Conservation (phyloP, 108 stramenopile species). For the Chaetoceros muelleri region DNA sequence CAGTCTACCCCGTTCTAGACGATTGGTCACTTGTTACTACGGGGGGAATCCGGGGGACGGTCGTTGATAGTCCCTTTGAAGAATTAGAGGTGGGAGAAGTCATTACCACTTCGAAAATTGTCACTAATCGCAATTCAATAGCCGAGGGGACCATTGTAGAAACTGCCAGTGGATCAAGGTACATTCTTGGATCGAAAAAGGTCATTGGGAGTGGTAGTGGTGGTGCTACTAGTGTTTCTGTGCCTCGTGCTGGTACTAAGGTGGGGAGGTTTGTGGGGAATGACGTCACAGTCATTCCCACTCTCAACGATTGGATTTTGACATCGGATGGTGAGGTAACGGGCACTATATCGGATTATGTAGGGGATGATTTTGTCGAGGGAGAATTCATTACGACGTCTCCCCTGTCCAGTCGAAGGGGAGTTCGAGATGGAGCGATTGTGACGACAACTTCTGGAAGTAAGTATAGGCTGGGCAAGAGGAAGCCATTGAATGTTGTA, state of each 20-base stretch:
- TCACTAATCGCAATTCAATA: neutral
- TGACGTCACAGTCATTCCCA: too few relatives aligned
- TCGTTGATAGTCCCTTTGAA: neutral
- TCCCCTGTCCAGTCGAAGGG: constrained; percentile 29
- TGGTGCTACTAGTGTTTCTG: neutral
- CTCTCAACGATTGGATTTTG: constrained; percentile 59
- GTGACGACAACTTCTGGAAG: constrained; percentile 63
- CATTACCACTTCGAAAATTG: neutral
- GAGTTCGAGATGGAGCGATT: constrained; percentile 23
- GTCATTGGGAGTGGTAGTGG: neutral
- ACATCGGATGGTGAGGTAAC: constrained; percentile 42
- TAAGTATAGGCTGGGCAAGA: constrained; percentile 49
- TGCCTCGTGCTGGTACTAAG: too few relatives aligned
- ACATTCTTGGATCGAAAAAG: neutral
- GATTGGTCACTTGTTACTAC: neutral
- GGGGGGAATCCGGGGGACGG: neutral
- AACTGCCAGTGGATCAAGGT: neutral
- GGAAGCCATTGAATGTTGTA: too few relatives aligned
- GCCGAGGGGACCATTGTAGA: neutral
- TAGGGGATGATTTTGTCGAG: constrained; percentile 37
- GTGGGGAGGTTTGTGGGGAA: too few relatives aligned
- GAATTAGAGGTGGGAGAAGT: neutral
- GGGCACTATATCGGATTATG: constrained; percentile 59
- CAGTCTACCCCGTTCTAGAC: neutral
- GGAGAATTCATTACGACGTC: constrained; percentile 71